A percentile compares a stretch with the other conserved stretches of the same genome.
Conservation (phyloP, 805 yeast species). For the Candida tallmaniae region DNA sequence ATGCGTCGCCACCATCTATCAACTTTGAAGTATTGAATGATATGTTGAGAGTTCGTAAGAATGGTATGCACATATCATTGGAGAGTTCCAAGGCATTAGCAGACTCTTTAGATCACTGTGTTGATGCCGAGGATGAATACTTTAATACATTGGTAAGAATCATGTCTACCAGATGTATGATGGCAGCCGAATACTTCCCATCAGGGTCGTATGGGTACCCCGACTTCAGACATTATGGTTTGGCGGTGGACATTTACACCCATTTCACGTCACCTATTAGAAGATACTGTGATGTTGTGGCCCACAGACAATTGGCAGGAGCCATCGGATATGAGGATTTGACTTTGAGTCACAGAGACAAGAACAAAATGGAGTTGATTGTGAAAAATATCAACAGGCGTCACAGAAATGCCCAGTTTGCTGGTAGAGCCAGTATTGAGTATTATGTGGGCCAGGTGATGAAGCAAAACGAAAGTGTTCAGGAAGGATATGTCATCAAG, state of each 20-base stretch:
- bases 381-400: constrained; percentile 87
- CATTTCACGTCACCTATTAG: constrained; percentile 98
- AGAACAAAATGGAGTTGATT: constrained; percentile 81
- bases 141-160: constrained; percentile 91
- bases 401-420: constrained; percentile 97
- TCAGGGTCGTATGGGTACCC: constrained; percentile 86
- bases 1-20: constrained; percentile 94
- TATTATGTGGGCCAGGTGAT: constrained; percentile 97
- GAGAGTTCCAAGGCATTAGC: constrained; percentile 91
- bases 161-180: constrained; percentile 98
- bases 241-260: constrained; percentile 95
- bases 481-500: constrained; percentile 87
- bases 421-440: constrained; percentile 97
- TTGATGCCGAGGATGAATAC: constrained; percentile 77
- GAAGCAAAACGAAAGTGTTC: constrained; percentile 73
- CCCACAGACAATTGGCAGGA: constrained; percentile 96
- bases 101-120: constrained; percentile 86
- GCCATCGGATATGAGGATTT: constrained; percentile 91
- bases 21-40: constrained; percentile 88
- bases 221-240: constrained; percentile 93
- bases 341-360: constrained; percentile 80
- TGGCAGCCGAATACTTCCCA: constrained; percentile 97
- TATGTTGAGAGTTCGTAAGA: constrained; percentile 75
- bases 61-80: constrained; percentile 62
- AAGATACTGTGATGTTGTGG: constrained; percentile 96